These are phyloP conservation scores for Tremella mesenterica DNA, from an alignment of 768 basidiomycete genomes.

Conservation along the genomic window DNA sequence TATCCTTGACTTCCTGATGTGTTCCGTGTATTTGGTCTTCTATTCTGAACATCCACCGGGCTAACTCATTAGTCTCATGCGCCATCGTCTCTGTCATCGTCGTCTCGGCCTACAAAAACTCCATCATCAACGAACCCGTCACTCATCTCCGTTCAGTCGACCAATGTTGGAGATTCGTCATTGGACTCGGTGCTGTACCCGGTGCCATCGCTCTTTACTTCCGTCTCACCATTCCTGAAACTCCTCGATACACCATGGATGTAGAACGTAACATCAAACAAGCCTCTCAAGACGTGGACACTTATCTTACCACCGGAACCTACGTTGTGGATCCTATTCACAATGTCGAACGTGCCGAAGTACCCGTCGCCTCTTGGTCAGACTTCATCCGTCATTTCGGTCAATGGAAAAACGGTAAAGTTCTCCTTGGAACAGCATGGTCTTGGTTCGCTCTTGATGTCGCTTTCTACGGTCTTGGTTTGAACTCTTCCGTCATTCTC, in stretches of 20 bases:
- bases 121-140: slow-evolving; percentile 50
- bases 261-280: slow-evolving; percentile 73
- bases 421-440: slow-evolving; percentile 67
- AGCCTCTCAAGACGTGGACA: slow-evolving; percentile 64
- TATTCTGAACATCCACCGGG: too few relatives aligned
- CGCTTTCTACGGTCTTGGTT: slow-evolving; percentile 79
- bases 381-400: slow-evolving; percentile 63
- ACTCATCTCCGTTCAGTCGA: slow-evolving; percentile 51
- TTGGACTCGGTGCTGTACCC: slow-evolving; percentile 78
- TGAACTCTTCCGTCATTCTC: slow-evolving; percentile 72
- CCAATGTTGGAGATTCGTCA: slow-evolving; percentile 74
- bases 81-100: slow-evolving; percentile 60
- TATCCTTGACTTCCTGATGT: too few relatives aligned
- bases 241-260: slow-evolving; percentile 85
- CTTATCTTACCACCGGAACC: slow-evolving; percentile 53
- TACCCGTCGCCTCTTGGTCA: slow-evolving; percentile 58
- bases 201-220: slow-evolving; percentile 51
- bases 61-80: too few relatives aligned
- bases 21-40: too few relatives aligned
- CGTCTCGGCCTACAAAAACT: slow-evolving; percentile 59
- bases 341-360: slow-evolving; percentile 55
- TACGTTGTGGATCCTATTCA: slow-evolving; percentile 52
- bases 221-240: slow-evolving; percentile 87
- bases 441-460: slow-evolving; percentile 73
- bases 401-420: slow-evolving; percentile 68